phyloP scores from a whole-genome alignment of 2,329 filamentous ascomycete genomes.

The Pestalotiopsis fici region DNA sequence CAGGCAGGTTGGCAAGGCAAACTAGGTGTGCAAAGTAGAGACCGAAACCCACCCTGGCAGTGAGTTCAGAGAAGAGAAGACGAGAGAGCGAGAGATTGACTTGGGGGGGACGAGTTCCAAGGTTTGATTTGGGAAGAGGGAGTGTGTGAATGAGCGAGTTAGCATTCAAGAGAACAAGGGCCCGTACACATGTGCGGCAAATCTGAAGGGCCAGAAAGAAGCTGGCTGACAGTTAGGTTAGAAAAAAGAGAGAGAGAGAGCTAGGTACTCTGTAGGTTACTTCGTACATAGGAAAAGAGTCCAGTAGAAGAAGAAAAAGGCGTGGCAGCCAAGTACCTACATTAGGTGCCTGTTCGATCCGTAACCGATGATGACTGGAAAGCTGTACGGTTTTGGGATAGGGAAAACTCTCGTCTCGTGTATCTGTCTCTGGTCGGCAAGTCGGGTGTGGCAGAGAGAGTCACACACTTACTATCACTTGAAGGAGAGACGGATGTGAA shows the following conservation, averaged over 20 bases:
- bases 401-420: not conserved
- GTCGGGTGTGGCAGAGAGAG: not conserved
- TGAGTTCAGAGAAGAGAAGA: not conserved
- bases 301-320: not conserved
- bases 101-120: not conserved
- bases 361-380: not conserved
- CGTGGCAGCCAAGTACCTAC: not conserved
- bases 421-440: not conserved
- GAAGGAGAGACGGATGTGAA: not conserved
- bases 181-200: constrained; percentile 6
- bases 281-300: not conserved
- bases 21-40: not conserved
- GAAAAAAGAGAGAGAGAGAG: not conserved
- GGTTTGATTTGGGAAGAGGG: not conserved
- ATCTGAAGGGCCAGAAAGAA: not conserved
- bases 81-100: not conserved
- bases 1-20: not conserved
- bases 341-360: not conserved
- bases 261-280: not conserved
- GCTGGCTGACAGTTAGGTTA: not conserved
- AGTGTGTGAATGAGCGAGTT: not conserved
- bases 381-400: not conserved
- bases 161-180: not conserved
- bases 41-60: not conserved
- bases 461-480: not conserved